phyloP scores from a whole-genome alignment of 1,139 yeast genomes.

The Yamadazyma membranifaciens region DNA sequence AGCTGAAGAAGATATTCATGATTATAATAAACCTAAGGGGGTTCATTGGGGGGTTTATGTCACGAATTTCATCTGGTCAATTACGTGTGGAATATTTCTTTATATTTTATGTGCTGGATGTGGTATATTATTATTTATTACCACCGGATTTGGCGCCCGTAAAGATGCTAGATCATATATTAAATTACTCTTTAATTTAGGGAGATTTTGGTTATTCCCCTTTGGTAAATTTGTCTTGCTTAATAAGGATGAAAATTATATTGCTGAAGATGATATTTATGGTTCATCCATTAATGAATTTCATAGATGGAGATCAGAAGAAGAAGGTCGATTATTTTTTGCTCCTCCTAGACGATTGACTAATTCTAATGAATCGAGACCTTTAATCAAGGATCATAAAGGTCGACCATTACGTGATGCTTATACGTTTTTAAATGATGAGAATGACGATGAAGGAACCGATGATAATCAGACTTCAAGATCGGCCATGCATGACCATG shows the following conservation, averaged over 20 bases:
- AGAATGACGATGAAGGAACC: conserved; percentile 8
- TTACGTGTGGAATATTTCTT: conserved; percentile 67
- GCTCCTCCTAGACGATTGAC: conserved; percentile 59
- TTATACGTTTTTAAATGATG: conserved; percentile 31
- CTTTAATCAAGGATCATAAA: conserved; percentile 43
- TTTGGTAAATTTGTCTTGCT: conserved; percentile 88
- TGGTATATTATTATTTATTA: conserved; percentile 39
- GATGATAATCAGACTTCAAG: neutral
- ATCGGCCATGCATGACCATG: neutral
- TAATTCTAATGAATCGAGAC: conserved; percentile 33
- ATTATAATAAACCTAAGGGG: conserved; percentile 45
- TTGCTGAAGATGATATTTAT: conserved; percentile 84
- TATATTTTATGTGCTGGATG: conserved; percentile 51
- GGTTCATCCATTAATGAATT: conserved; percentile 86
- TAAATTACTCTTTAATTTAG: conserved; percentile 58
- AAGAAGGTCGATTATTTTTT: conserved; percentile 67
- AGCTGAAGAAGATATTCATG: conserved; percentile 94
- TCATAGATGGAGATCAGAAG: conserved; percentile 84
- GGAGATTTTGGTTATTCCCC: conserved; percentile 72
- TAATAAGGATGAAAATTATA: conserved; percentile 73
- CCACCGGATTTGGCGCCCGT: conserved; percentile 47
- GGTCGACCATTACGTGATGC: conserved; percentile 44
- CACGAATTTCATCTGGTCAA: conserved; percentile 76
- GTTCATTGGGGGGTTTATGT: conserved; percentile 64
- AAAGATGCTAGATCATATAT: conserved; percentile 53